Base-by-base conservation (phyloP, 78 protist genomes). In the Bodo saltans region DNA sequence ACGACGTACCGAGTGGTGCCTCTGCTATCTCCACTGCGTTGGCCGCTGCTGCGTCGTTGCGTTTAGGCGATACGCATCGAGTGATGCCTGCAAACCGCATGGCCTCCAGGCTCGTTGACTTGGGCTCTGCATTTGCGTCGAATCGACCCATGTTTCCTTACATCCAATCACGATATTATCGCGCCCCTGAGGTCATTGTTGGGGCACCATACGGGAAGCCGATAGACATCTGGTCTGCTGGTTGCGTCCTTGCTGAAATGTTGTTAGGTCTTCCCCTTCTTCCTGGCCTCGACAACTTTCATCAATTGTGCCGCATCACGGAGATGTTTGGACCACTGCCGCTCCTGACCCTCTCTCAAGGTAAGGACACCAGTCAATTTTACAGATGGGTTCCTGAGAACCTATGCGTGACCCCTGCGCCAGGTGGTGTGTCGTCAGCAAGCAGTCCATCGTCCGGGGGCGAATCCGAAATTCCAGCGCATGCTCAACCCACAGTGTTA, bases 131-230 rank as follows among this genome's bases (percentile, higher is more conserved):
- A 3, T 92, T 95, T 73, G 84, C 28, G 35, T 93, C 79, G 60
- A 73, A 41, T 28, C 53, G 85, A 32, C 74, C 95, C 17, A 39
- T 94, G 52, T 94, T 93, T 88, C 72, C 97, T 0, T 94, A 94
- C 86, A 92, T 94, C 40, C 98, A 93, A 60, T 92, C 97, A 26
- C 84, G 98, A 30, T 94, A 92, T 74, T 96, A 96, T 80, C 84
- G 97, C 33, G 83, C 99, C 53, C 99, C 99, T 37, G 99, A 97
- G 71, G 94, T 97, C 32, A 79, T 97, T 3, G 69, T 96, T 30
- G 97, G 98, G 28, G 30, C 60, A 11, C 72, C 84, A 33, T 91
- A 90, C 75, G 33, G 23, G 47, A 12, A 40, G 27, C 78, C 90
- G 4, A 91, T 96, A 34, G 98, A 94, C 86, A 89, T 94, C 80